phyloP scores from a whole-genome alignment of 805 yeast species.

The Sugiyamaella qingdaonensis region DNA sequence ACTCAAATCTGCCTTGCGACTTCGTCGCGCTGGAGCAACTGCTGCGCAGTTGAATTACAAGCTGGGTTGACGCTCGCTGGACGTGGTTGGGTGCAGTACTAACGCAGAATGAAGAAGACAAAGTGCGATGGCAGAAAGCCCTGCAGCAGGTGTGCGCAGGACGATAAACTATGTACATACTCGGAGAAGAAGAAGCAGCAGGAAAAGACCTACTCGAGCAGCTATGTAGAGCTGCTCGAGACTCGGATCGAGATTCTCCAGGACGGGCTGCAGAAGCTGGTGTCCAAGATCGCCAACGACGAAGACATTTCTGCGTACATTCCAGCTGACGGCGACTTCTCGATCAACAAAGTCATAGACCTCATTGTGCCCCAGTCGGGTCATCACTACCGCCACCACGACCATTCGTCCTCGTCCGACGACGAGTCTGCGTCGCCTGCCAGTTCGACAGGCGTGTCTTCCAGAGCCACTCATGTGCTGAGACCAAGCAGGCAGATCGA shows the following conservation, averaged over 20 bases:
- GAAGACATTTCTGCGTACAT: conserved; percentile 20
- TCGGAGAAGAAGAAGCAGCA: conserved; percentile 49
- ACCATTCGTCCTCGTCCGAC: neutral
- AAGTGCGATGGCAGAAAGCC: conserved; percentile 47
- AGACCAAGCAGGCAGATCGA: neutral
- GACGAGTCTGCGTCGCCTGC: neutral
- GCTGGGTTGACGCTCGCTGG: neutral
- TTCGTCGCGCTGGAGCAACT: too few relatives aligned
- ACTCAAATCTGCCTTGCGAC: too few relatives aligned
- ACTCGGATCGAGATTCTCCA: conserved; percentile 52
- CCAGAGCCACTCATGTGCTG: neutral
- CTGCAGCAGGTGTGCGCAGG: conserved; percentile 48
- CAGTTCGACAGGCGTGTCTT: neutral
- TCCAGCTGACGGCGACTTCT: conserved; percentile 19
- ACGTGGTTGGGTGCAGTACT: neutral
- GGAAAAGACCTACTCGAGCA: conserved; percentile 54
- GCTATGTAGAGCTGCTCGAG: conserved; percentile 61
- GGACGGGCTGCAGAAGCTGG: conserved; percentile 43
- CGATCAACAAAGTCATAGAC: conserved; percentile 24
- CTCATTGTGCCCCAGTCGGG: conserved; percentile 13
- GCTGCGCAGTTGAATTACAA: too few relatives aligned
- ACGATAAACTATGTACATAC: conserved; percentile 55
- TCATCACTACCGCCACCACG: neutral
- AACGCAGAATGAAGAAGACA: conserved; percentile 13
- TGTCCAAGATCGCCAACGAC: conserved; percentile 19